A percentile compares a stretch with the other conserved stretches of the same genome.
These are phyloP conservation scores for Nakazawaea holstii DNA, from an alignment of 805 yeast genomes.

Conservation along the genomic window DNA sequence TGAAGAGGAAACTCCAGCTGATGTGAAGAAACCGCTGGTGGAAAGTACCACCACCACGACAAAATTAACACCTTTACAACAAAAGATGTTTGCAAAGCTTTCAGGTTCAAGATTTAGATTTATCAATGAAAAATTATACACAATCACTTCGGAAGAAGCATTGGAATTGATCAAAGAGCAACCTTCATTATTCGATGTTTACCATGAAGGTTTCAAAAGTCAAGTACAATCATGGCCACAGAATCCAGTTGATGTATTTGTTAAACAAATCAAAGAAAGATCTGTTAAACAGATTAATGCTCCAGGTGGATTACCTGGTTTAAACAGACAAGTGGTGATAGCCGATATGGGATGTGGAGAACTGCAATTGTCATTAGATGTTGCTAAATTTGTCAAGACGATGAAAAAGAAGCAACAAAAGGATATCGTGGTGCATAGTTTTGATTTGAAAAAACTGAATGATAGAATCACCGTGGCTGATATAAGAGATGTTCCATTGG, in stretches of 20 bases:
- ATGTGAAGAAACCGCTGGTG: background rate
- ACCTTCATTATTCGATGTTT: conserved; percentile 88
- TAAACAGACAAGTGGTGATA: conserved; percentile 60
- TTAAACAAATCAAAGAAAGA: conserved; percentile 58
- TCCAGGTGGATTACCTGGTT: conserved; percentile 92
- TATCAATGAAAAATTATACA: conserved; percentile 97
- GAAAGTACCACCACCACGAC: conserved; percentile 17
- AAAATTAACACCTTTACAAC: conserved; percentile 80
- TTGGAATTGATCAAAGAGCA: conserved; percentile 66
- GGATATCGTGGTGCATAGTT: conserved; percentile 70
- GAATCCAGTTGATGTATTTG: conserved; percentile 93
- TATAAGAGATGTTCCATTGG: conserved; percentile 82
- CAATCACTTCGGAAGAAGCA: conserved; percentile 76
- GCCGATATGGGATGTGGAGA: conserved; percentile 99
- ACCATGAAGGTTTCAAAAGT: conserved; percentile 90
- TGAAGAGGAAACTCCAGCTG: background rate
- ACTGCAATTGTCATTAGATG: conserved; percentile 75
- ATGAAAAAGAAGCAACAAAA: conserved; percentile 30
- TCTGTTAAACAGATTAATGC: conserved; percentile 73
- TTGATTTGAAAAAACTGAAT: conserved; percentile 87
- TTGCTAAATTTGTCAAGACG: conserved; percentile 41
- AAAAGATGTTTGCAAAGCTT: conserved; percentile 91
- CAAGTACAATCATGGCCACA: conserved; percentile 99
- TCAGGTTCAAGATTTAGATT: conserved; percentile 95
- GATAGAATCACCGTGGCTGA: conserved; percentile 95